phyloP scores from a whole-genome alignment of 1,284 basidiomycete genomes.

The Ceratobasidium sp. region DNA sequence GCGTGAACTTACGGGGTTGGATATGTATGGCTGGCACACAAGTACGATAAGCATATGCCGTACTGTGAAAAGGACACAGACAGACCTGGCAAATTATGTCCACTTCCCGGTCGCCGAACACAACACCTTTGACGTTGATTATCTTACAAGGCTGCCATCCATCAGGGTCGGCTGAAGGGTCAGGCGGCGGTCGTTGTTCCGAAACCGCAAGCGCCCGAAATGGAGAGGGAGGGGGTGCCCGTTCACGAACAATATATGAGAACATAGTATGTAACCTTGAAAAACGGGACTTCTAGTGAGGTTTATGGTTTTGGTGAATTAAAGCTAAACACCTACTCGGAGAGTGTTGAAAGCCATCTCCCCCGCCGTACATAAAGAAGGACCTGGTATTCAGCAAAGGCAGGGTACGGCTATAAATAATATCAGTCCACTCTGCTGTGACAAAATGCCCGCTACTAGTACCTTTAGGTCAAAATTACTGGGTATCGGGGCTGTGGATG shows the following conservation, averaged over 20 bases:
- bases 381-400: slow-evolving; percentile 21
- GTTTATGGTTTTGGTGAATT: neutral
- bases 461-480: slow-evolving; percentile 26
- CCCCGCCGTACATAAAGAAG: slow-evolving; percentile 26
- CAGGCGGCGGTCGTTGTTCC: neutral
- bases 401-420: slow-evolving; percentile 22
- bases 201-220: slow-evolving; percentile 28
- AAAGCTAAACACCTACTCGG: slow-evolving; percentile 6
- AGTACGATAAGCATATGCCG: neutral
- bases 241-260: slow-evolving; percentile 25
- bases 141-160: slow-evolving; percentile 5
- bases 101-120: slow-evolving; percentile 30
- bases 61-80: neutral
- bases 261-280: slow-evolving; percentile 30
- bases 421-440: no score
- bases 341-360: slow-evolving; percentile 10
- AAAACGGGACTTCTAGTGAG: neutral
- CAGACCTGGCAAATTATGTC: slow-evolving; percentile 13
- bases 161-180: slow-evolving; percentile 19
- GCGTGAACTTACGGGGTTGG: slow-evolving; percentile 17
- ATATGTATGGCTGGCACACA: slow-evolving; percentile 10
- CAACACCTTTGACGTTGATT: slow-evolving; percentile 20
- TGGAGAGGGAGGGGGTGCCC: slow-evolving; percentile 22
- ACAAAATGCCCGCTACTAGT: neutral
- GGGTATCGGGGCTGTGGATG: neutral